phyloP scores from a whole-genome alignment of 1,284 basidiomycete genomes.

The Irpex sp. region DNA sequence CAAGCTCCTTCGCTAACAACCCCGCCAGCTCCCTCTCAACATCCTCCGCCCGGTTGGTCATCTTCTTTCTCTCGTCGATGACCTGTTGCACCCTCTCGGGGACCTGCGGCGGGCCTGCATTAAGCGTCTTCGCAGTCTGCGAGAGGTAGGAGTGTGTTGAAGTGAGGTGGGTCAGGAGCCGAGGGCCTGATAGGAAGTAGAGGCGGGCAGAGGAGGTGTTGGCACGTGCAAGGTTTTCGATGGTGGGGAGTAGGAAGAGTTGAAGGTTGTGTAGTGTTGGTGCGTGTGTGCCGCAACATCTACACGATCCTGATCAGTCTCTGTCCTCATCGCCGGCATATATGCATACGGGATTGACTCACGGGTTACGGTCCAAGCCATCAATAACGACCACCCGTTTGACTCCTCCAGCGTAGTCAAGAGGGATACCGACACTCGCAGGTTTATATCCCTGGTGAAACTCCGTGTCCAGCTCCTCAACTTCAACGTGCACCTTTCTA shows the following conservation, averaged over 20 bases:
- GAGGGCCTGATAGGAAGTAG: conserved; percentile 77
- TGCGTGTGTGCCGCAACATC: conserved; percentile 85
- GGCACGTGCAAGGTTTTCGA: conserved; percentile 53
- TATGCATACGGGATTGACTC: too few relatives aligned
- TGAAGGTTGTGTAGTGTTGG: conserved; percentile 69
- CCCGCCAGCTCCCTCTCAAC: conserved; percentile 64
- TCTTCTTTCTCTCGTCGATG: conserved; percentile 59
- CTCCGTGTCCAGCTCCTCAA: conserved; percentile 54
- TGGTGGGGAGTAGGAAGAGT: conserved; percentile 64
- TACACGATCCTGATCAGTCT: conserved; percentile 20
- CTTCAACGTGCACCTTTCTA: conserved; percentile 57
- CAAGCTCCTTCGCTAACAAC: conserved; percentile 46
- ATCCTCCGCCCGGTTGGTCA: conserved; percentile 57
- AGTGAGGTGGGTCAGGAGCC: conserved; percentile 58
- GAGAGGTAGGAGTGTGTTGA: conserved; percentile 51
- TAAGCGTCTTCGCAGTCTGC: conserved; percentile 52
- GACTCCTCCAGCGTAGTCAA: conserved; percentile 73
- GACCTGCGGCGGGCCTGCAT: conserved; percentile 58
- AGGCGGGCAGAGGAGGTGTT: conserved; percentile 61
- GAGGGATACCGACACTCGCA: conserved; percentile 48
- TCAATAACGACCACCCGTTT: conserved; percentile 80
- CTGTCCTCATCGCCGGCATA: not conserved
- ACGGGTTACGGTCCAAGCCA: conserved; percentile 76
- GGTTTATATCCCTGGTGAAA: conserved; percentile 27
- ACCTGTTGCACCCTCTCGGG: conserved; percentile 66